These are phyloP conservation scores for Aspergillus sp. DNA, from an alignment of 2,329 filamentous ascomycete genomes.

Conservation along the genomic window DNA sequence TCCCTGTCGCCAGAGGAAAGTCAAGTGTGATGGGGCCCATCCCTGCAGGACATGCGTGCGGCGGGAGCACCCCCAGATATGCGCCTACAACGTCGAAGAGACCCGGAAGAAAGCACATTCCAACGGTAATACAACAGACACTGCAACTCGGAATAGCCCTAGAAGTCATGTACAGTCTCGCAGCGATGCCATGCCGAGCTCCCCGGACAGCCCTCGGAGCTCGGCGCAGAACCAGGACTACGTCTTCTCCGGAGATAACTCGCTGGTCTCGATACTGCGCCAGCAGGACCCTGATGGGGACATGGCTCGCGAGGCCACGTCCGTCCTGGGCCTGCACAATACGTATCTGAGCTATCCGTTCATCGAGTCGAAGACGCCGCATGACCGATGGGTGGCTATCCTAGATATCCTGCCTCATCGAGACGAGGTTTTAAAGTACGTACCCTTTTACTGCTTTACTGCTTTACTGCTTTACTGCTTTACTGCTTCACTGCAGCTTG, in stretches of 20 bases:
- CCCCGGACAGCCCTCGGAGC: not conserved
- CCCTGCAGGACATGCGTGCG: conserved; percentile 31
- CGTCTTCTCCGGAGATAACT: conserved; percentile 33
- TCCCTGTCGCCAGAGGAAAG: conserved; percentile 37
- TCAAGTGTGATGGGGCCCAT: conserved; percentile 33
- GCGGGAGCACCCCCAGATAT: conserved; percentile 31
- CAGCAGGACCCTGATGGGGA: conserved; percentile 28
- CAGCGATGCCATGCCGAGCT: not conserved
- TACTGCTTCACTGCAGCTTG: no score
- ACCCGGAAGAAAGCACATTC: not conserved
- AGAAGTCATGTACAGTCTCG: no score
- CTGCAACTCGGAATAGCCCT: no score
- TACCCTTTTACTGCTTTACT: not conserved
- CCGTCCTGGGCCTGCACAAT: conserved; percentile 33
- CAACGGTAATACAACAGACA: not conserved
- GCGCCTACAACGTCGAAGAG: conserved; percentile 20
- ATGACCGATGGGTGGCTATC: conserved; percentile 27
- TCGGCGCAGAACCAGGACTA: conserved; percentile 9
- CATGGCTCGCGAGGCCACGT: conserved; percentile 27
- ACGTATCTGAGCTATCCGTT: conserved; percentile 32
- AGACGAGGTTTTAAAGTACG: conserved; percentile 28
- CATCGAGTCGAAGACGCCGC: conserved; percentile 26
- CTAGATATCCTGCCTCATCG: conserved; percentile 25
- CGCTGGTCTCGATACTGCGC: conserved; percentile 31
- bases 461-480: no score